These are phyloP conservation scores for Colletotrichum tropicale DNA, from an alignment of 2,329 filamentous ascomycete species.

Conservation along the genomic window DNA sequence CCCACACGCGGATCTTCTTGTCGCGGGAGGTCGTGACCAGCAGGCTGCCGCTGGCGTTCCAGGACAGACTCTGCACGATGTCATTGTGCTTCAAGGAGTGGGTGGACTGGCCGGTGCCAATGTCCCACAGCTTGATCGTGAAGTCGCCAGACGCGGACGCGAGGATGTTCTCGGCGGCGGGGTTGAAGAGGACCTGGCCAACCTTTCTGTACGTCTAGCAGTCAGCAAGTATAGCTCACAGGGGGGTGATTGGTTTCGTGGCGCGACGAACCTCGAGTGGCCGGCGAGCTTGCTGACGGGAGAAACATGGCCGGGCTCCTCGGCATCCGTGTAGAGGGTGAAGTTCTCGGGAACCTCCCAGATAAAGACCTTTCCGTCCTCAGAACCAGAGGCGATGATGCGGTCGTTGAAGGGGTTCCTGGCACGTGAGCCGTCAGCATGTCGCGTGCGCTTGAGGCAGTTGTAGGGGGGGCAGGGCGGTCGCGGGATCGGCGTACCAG, in stretches of 20 bases:
- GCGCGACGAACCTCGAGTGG: slow-evolving; percentile 73
- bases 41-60: slow-evolving; percentile 87
- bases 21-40: slow-evolving; percentile 93
- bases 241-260: background rate
- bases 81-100: slow-evolving; percentile 85
- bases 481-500: slow-evolving; percentile 67
- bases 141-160: slow-evolving; percentile 95
- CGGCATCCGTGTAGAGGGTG: slow-evolving; percentile 81
- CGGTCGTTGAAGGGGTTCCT: slow-evolving; percentile 97
- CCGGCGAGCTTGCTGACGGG: slow-evolving; percentile 84
- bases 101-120: slow-evolving; percentile 76
- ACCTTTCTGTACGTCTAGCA: slow-evolving; percentile 72
- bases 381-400: slow-evolving; percentile 89
- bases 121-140: slow-evolving; percentile 95
- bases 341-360: slow-evolving; percentile 95
- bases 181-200: slow-evolving; percentile 97
- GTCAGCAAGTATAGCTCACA: background rate
- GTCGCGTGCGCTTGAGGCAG: slow-evolving; percentile 1
- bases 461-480: slow-evolving; percentile 12
- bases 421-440: slow-evolving; percentile 28
- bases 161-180: slow-evolving; percentile 91
- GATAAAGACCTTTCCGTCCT: slow-evolving; percentile 96
- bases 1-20: slow-evolving; percentile 98
- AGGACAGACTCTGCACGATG: slow-evolving; percentile 93
- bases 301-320: slow-evolving; percentile 81